phyloP scores from a whole-genome alignment of 108 stramenopile species.

The Pseudonitzschia delicatissima region DNA sequence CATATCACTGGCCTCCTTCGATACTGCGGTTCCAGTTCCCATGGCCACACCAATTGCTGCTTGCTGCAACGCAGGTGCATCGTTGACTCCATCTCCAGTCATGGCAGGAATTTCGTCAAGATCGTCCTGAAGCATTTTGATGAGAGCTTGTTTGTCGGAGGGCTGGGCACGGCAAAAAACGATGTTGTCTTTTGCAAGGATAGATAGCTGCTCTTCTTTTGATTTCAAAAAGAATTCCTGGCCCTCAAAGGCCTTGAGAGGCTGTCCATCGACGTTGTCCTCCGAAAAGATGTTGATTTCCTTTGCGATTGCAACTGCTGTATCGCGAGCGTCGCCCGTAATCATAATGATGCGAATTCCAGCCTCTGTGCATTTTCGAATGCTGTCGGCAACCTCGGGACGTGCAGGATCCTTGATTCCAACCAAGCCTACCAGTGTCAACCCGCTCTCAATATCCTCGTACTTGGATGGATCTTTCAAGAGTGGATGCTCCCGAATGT shows the following conservation, averaged over 20 bases:
- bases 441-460: constrained; percentile 84
- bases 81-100: constrained; percentile 98
- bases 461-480: constrained; percentile 77
- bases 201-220: constrained; percentile 58
- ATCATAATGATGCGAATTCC: constrained; percentile 99
- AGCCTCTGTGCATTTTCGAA: constrained; percentile 79
- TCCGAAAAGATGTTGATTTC: constrained; percentile 75
- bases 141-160: constrained; percentile 94
- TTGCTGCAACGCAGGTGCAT: constrained; percentile 98
- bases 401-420: constrained; percentile 99
- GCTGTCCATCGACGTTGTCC: not conserved
- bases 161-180: constrained; percentile 98
- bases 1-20: constrained; percentile 93
- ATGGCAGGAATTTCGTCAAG: constrained; percentile 94
- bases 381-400: constrained; percentile 95
- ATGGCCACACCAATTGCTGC: constrained; percentile 92
- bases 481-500: constrained; percentile 53
- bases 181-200: constrained; percentile 79
- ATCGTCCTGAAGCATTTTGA: constrained; percentile 89
- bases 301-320: constrained; percentile 82
- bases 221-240: constrained; percentile 82
- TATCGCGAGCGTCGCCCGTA: constrained; percentile 96
- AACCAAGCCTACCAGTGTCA: constrained; percentile 92
- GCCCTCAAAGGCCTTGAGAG: constrained; percentile 78
- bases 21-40: constrained; percentile 91